phyloP scores from a whole-genome alignment of 345 rosid genomes.

The Citrus australasica region DNA sequence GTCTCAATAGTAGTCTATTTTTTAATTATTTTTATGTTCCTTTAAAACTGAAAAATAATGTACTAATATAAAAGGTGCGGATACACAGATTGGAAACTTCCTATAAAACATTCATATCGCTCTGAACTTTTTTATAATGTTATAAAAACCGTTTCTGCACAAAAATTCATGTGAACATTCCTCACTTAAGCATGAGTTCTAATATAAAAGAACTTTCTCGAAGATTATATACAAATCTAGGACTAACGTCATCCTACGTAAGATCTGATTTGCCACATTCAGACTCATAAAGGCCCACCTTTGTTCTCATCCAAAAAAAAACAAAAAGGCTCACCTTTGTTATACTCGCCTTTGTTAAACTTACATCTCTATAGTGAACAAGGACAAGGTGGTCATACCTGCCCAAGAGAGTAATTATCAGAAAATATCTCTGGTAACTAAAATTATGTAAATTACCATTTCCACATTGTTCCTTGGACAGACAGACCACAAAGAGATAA shows the following conservation, averaged over 20 bases:
- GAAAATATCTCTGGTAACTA: neutral
- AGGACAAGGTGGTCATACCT: slow-evolving; percentile 86
- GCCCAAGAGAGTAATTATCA: slow-evolving; percentile 32
- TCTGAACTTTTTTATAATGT: too few relatives aligned
- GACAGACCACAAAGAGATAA: neutral
- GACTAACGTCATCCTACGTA: neutral
- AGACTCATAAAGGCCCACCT: slow-evolving; percentile 17
- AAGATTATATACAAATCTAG: neutral
- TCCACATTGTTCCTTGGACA: neutral
- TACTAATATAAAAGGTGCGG: too few relatives aligned
- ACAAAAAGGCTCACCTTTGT: slow-evolving; percentile 14
- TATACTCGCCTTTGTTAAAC: slow-evolving; percentile 26
- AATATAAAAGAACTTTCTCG: too few relatives aligned
- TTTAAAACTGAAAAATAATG: too few relatives aligned
- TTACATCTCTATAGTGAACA: slow-evolving; percentile 85
- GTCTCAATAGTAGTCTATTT: too few relatives aligned
- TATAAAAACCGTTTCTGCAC: too few relatives aligned
- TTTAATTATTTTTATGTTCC: too few relatives aligned
- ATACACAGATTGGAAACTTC: too few relatives aligned
- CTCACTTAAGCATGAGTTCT: too few relatives aligned
- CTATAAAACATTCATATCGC: too few relatives aligned
- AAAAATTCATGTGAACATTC: too few relatives aligned
- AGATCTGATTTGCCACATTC: neutral
- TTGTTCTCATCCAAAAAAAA: too few relatives aligned
- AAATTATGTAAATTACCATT: neutral